These are phyloP conservation scores for Rutidosis leptorrhynchoides DNA, from an alignment of 129 eudicot species.

Conservation along the genomic window DNA sequence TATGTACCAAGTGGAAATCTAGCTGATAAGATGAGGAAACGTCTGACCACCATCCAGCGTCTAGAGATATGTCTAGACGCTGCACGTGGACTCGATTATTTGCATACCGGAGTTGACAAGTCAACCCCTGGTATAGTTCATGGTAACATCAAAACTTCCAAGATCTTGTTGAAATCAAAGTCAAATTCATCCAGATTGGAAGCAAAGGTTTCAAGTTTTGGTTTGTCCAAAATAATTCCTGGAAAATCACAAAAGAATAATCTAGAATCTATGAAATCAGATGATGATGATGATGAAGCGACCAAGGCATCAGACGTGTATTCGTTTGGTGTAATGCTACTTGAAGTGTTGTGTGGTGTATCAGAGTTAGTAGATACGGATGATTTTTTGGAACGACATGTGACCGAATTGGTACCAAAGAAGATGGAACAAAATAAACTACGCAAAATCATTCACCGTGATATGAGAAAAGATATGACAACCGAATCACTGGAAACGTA, in stretches of 20 bases:
- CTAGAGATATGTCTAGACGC: constrained; percentile 37
- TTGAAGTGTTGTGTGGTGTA: constrained; percentile 34
- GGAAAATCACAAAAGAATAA: constrained; percentile 24
- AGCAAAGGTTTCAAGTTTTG: constrained; percentile 35
- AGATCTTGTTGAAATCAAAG: constrained; percentile 31
- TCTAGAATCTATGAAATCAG: constrained; percentile 4
- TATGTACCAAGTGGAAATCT: constrained; percentile 27
- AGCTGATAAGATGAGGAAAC: constrained; percentile 33
- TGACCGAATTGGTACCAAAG: constrained; percentile 39
- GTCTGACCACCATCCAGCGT: constrained; percentile 32
- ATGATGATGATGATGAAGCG: background rate
- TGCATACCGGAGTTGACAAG: constrained; percentile 26
- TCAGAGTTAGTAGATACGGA: constrained; percentile 32
- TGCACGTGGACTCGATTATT: constrained; percentile 34
- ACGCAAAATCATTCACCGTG: constrained; percentile 27
- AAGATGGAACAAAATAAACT: constrained; percentile 18
- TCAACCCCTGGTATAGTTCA: constrained; percentile 23
- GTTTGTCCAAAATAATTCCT: constrained; percentile 31
- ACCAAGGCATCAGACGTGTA: constrained; percentile 29
- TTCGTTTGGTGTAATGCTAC: constrained; percentile 32
- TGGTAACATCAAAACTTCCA: constrained; percentile 23
- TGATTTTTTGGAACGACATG: constrained; percentile 38
- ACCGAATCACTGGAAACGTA: constrained; percentile 29
- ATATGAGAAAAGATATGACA: constrained; percentile 30
- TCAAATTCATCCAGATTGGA: constrained; percentile 18